Percentiles rank a stretch among this genome's conserved stretches.
phyloP scores from a whole-genome alignment of 1,139 yeast species.

The Pichia sp. region DNA sequence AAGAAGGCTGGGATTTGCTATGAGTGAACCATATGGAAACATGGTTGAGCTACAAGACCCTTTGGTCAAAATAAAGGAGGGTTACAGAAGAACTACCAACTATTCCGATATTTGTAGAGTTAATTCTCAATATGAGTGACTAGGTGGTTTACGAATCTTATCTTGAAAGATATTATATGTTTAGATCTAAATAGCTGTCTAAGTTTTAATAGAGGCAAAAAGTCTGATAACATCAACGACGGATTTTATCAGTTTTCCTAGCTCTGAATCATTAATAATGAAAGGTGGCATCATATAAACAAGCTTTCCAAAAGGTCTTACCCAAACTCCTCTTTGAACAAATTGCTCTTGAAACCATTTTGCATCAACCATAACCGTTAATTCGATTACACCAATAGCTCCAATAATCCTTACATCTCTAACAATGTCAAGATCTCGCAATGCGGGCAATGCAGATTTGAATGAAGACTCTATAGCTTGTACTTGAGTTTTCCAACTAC shows the following conservation, averaged over 20 bases:
- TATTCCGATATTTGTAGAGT: slow-evolving; percentile 16
- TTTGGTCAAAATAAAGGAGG: slow-evolving; percentile 7
- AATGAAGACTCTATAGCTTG: slow-evolving; percentile 10
- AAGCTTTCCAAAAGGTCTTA: slow-evolving; percentile 17
- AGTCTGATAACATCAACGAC: slow-evolving; percentile 6
- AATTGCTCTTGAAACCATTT: slow-evolving; percentile 17
- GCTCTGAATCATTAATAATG: slow-evolving; percentile 7
- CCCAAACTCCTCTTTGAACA: slow-evolving; percentile 18
- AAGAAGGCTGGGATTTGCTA: slow-evolving; percentile 14
- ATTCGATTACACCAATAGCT: slow-evolving; percentile 33
- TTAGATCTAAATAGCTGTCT: not conserved
- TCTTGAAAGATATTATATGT: not conserved
- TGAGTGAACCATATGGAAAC: slow-evolving; percentile 18
- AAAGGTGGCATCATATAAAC: slow-evolving; percentile 18
- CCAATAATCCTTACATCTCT: slow-evolving; percentile 29
- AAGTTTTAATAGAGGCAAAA: slow-evolving; percentile 7
- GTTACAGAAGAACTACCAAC: slow-evolving; percentile 11
- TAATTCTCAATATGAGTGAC: not conserved
- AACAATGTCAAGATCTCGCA: slow-evolving; percentile 6
- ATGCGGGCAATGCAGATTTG: not conserved
- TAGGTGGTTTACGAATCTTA: not conserved
- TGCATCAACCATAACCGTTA: slow-evolving; percentile 24
- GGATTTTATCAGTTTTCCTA: slow-evolving; percentile 1
- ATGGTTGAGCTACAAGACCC: slow-evolving; percentile 18
- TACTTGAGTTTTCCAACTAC: slow-evolving; percentile 16